Base-by-base conservation (phyloP, 2,329 filamentous ascomycete species). In the Hysterium pulicare region DNA sequence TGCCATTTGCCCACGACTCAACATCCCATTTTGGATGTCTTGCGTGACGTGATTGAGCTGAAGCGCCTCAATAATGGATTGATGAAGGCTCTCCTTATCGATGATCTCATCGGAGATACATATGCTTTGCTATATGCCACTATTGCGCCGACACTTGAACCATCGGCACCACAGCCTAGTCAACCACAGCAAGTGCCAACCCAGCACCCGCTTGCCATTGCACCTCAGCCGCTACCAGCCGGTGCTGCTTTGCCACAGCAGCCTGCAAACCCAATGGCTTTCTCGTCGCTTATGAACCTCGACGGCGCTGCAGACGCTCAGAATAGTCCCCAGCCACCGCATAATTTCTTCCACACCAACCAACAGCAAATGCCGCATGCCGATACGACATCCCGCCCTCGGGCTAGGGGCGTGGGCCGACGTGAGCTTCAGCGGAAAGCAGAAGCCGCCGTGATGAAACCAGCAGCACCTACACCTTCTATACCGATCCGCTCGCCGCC, bases 71-170 rank as follows among this genome's bases (percentile, higher is more conserved):
- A 98, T 60, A 84, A 84, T 31, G 86, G 84, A 35, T 75, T 95
- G 6, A 93, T 94, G 79, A 96, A 95, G 66, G 79, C 85, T 1
- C 79, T 82, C 0, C 76, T 84, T 8, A 91, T 97, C 33, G 93
- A 98, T 57, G 93, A 98, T 58, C 77, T 97, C n/a, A 86, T 96
- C 51, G 86, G 84, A 17, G 93, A 98, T 66, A 83, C 87, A 37
- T 98, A 95, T 65, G 86, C 87, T 1, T 77, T 82, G 37, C 73
- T 95, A 13, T 93, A 88, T 60, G 75, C 77, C 15, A 79, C 84
- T 22, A 71, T 90, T 37, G 81, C 81, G 2, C 78, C 78, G 32
- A 74, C 72, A 3, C 68, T 89, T n/a, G 68, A 75, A 34, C 60
- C 59, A 6, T 44, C 63, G 69, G 77, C 17, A 71, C 50, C 77